Percentiles rank a stretch among this genome's conserved stretches.
phyloP scores from a whole-genome alignment of 1,139 yeast genomes.

The Taphrina confusa region DNA sequence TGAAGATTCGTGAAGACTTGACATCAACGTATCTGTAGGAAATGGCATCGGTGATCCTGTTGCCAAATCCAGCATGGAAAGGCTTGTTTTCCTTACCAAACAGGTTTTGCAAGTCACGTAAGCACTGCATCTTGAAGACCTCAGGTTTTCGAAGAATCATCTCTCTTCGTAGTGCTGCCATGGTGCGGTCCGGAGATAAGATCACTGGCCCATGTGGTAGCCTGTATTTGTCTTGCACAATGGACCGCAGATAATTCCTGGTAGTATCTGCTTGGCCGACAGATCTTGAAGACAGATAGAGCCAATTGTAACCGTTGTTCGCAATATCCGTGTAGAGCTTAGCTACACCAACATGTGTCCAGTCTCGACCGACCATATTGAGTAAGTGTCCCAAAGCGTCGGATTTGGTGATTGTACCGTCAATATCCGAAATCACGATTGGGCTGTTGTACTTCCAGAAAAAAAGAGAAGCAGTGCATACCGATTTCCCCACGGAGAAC shows the following conservation, averaged over 20 bases:
- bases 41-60: slow-evolving; percentile 93
- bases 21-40: slow-evolving; percentile 92
- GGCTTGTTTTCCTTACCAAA: slow-evolving; percentile 59
- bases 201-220: slow-evolving; percentile 94
- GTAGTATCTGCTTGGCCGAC: slow-evolving; percentile 97
- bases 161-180: slow-evolving; percentile 87
- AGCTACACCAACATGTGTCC: slow-evolving; percentile 98
- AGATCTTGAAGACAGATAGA: slow-evolving; percentile 91
- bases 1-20: slow-evolving; percentile 91
- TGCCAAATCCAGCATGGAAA: slow-evolving; percentile 97
- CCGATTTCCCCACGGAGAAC: slow-evolving; percentile 81
- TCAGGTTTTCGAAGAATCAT: slow-evolving; percentile 94
- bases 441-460: slow-evolving; percentile 86
- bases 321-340: slow-evolving; percentile 80
- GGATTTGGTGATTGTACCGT: slow-evolving; percentile 90
- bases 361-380: slow-evolving; percentile 91
- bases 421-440: slow-evolving; percentile 94
- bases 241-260: slow-evolving; percentile 74
- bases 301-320: slow-evolving; percentile 84
- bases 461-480: slow-evolving; percentile 69
- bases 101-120: slow-evolving; percentile 77
- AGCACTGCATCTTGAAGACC: slow-evolving; percentile 96
- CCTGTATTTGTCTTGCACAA: slow-evolving; percentile 60
- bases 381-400: slow-evolving; percentile 97
- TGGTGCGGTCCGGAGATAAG: slow-evolving; percentile 91